These are phyloP conservation scores for Eucalyptus pauciflora DNA, from an alignment of 345 rosid species.

Conservation along the genomic window DNA sequence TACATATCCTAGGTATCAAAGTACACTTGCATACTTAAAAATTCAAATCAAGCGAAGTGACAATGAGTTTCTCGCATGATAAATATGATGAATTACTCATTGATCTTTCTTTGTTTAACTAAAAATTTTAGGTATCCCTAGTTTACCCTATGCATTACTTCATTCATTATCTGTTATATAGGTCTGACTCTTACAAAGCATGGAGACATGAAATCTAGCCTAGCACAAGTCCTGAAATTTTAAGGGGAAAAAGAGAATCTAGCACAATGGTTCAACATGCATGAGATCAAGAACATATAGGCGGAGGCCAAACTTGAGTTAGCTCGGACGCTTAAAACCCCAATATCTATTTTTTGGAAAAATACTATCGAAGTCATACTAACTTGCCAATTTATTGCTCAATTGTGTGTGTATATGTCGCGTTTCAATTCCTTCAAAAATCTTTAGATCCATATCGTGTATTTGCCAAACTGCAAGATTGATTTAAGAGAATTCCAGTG, in stretches of 20 bases:
- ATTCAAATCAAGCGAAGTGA: not conserved
- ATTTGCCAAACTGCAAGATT: not conserved
- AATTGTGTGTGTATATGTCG: not conserved
- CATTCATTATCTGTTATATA: not conserved
- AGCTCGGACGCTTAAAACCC: not conserved
- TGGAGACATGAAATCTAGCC: not conserved
- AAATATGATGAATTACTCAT: not conserved
- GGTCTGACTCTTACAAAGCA: not conserved
- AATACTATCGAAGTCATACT: not conserved
- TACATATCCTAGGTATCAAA: not conserved
- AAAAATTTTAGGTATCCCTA: not conserved
- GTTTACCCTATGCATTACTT: not conserved
- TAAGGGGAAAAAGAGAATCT: not conserved
- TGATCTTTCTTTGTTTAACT: not conserved
- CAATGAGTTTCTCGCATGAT: not conserved
- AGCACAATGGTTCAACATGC: not conserved
- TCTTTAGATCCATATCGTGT: not conserved
- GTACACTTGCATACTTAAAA: not conserved
- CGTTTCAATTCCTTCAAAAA: not conserved
- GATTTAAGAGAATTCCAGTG: not conserved
- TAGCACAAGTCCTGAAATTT: not conserved
- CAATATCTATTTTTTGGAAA: not conserved
- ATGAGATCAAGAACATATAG: not conserved
- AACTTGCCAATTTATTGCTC: not conserved
- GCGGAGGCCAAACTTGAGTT: too few relatives aligned